These are phyloP conservation scores for Chenopodium album DNA, from an alignment of 148 eudicot genomes.

Conservation along the genomic window DNA sequence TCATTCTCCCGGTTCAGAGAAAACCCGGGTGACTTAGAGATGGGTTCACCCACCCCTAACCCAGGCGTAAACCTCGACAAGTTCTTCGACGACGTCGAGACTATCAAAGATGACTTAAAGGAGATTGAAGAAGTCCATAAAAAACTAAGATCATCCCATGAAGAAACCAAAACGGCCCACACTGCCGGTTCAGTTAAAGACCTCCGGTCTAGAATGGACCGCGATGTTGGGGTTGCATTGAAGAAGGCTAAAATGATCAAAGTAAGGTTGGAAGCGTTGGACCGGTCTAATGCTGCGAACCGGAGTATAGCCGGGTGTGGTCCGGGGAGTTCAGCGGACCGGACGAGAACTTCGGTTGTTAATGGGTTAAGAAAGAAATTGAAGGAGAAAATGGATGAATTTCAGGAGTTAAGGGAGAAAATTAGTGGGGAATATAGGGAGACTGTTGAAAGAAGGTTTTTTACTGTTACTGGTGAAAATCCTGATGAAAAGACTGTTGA, in stretches of 20 bases:
- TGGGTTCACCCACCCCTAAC: slow-evolving; percentile 9
- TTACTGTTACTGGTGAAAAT: slow-evolving; percentile 57
- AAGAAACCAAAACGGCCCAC: slow-evolving; percentile 46
- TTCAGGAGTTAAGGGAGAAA: slow-evolving; percentile 42
- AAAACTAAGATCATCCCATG: slow-evolving; percentile 36
- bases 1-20: slow-evolving; percentile 38
- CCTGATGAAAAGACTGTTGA: slow-evolving; percentile 47
- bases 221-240: slow-evolving; percentile 33
- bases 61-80: slow-evolving; percentile 45
- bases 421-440: slow-evolving; percentile 52
- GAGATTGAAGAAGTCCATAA: slow-evolving; percentile 29
- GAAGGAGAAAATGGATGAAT: slow-evolving; percentile 50
- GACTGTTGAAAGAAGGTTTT: slow-evolving; percentile 51
- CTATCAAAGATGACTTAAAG: slow-evolving; percentile 38
- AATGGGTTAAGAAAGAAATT: slow-evolving; percentile 44
- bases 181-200: slow-evolving; percentile 43
- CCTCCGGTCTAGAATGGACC: slow-evolving; percentile 49
- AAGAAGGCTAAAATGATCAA: slow-evolving; percentile 53
- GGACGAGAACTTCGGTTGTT: slow-evolving; percentile 44
- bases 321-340: slow-evolving; percentile 48
- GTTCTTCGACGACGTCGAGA: slow-evolving; percentile 51
- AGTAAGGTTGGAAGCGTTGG: slow-evolving; percentile 43
- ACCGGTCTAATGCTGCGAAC: slow-evolving; percentile 44
- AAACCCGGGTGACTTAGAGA: slow-evolving; percentile 20
- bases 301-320: slow-evolving; percentile 45